phyloP scores from a whole-genome alignment of 164 flowering plant species.

The Chimonanthus praecox region DNA sequence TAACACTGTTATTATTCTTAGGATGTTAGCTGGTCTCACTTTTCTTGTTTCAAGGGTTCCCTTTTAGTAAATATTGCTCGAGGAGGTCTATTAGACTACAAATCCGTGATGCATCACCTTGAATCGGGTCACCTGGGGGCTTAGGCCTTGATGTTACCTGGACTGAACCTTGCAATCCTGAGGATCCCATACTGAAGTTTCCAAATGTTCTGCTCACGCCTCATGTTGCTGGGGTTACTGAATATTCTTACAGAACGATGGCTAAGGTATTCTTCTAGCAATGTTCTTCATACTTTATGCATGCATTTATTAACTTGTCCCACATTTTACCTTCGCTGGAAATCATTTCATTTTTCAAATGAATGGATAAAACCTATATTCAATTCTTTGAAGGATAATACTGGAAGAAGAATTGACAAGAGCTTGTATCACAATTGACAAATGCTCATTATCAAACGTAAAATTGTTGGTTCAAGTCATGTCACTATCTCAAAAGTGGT shows the following conservation, averaged over 20 bases:
- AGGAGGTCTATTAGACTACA: constrained; percentile 78
- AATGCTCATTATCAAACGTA: no score
- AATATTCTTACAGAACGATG: constrained; percentile 69
- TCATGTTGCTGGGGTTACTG: constrained; percentile 90
- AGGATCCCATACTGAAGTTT: constrained; percentile 64
- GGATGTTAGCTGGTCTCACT: not conserved
- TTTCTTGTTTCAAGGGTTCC: constrained; percentile 48
- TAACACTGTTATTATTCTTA: not conserved
- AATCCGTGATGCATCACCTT: constrained; percentile 49
- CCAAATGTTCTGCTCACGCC: constrained; percentile 81
- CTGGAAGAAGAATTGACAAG: not conserved
- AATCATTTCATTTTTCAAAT: no score
- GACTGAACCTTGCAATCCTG: constrained; percentile 93
- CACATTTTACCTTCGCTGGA: not conserved
- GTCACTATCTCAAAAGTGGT: no score
- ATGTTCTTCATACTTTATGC: not conserved
- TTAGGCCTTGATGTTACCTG: constrained; percentile 90
- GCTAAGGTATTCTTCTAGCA: constrained; percentile 59
- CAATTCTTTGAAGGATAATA: not conserved
- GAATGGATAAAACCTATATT: not conserved
- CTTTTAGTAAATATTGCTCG: constrained; percentile 79
- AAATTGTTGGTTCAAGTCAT: no score
- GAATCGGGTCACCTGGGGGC: constrained; percentile 86
- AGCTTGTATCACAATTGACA: not conserved
- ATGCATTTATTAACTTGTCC: not conserved